phyloP scores from a whole-genome alignment of 225 moss, liverwort and hornwort species.

The Marchantia polymorpha region DNA sequence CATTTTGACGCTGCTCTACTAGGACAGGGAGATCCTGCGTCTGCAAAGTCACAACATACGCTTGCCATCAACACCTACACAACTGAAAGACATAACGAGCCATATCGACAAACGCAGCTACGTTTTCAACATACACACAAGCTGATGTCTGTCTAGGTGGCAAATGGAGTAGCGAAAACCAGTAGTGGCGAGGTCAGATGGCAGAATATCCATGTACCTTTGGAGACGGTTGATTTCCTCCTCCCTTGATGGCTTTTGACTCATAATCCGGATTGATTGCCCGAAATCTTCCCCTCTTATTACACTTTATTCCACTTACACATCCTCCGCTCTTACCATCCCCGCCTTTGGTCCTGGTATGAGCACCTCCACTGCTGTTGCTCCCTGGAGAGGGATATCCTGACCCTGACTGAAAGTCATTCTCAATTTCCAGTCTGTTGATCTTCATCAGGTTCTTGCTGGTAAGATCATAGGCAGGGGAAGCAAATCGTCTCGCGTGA shows the following conservation, averaged over 20 bases:
- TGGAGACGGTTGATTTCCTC: conserved; percentile 28
- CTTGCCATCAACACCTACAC: conserved; percentile 41
- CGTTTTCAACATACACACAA: background rate
- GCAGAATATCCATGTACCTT: conserved; percentile 39
- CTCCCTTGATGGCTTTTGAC: conserved; percentile 35
- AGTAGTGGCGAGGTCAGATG: background rate
- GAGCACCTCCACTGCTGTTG: conserved; percentile 27
- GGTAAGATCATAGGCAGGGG: conserved; percentile 61
- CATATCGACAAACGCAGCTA: background rate
- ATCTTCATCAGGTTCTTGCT: conserved; percentile 52
- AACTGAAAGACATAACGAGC: conserved; percentile 13
- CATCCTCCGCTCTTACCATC: conserved; percentile 57
- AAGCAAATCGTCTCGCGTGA: conserved; percentile 65
- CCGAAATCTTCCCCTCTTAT: conserved; percentile 76
- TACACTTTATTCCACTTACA: conserved; percentile 41
- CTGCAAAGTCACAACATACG: conserved; percentile 48
- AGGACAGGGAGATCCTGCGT: conserved; percentile 62
- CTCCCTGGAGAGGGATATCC: conserved; percentile 33
- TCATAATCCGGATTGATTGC: conserved; percentile 48
- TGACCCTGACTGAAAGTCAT: conserved; percentile 26
- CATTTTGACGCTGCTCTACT: conserved; percentile 82
- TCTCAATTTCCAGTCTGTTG: conserved; percentile 40
- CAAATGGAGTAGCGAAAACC: background rate
- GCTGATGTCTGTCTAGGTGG: background rate
- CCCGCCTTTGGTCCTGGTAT: conserved; percentile 34